Base-by-base conservation (phyloP, 208 protist genomes). In the Crithidia mellificae region DNA sequence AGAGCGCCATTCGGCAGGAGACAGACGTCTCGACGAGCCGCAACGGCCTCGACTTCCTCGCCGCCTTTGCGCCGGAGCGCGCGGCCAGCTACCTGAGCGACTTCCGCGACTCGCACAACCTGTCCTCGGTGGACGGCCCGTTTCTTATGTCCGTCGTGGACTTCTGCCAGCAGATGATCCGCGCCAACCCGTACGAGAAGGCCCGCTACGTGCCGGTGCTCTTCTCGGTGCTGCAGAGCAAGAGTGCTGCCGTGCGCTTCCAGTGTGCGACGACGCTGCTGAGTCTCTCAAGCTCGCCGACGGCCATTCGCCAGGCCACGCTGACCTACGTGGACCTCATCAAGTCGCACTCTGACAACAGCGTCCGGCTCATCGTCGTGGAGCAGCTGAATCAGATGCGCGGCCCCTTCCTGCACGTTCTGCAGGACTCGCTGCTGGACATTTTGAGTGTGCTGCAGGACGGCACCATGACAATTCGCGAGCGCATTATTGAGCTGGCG, bases 31-130 rank as follows among this genome's bases (percentile, higher is more conserved):
- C 95, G 5, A 92, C 92, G 29, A 94, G 97, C 73, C 91, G 98
- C 39, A 99, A 99, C 81, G 98, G 97, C 2, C 99, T 99, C 62
- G 91, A 99, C 32, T 99, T 99, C 98, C 87, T 99, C 32, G 97
- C 97, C 49, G 80, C 96, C 66, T 98, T 90, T 63, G 89, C 89
- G 17, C 96, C 97, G 38, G 92, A 98, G 11, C 87, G 90, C 12
- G 98, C 98, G 4, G 84, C 98, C 34, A 70, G 82, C 54, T 99
- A 98, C 73, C 83, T 99, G 11, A 74, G 69, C 53, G 66, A 78
- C 20, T 90, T 92, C 65, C 83, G 98, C n/a, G 96, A 98, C 66
- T 78, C 96, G 0, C 71, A 79, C 68, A 76, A 81, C 54, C 65
- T 96, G 46, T 43, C 72, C 47, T 52, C 77, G 17, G 90, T 94